phyloP scores from a whole-genome alignment of 352 stramenopile species.

The Pythium phragmitis region DNA sequence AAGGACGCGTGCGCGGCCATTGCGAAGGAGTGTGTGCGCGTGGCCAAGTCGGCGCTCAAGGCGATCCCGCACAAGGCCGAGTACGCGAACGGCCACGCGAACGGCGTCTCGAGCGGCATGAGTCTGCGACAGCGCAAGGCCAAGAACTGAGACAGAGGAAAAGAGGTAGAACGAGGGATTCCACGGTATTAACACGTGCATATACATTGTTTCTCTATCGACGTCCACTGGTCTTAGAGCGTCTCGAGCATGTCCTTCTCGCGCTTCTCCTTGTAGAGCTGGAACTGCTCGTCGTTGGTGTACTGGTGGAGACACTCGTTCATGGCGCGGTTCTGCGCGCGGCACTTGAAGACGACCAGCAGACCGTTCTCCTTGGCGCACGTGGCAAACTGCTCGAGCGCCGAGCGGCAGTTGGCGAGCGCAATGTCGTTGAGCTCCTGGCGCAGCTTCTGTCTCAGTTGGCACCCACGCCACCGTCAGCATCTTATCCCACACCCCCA shows the following conservation, averaged over 20 bases:
- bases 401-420: conserved; percentile 66
- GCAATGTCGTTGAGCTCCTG: conserved; percentile 83
- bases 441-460: conserved; percentile 56
- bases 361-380: conserved; percentile 69
- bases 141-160: conserved; percentile 19
- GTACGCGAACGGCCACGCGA: conserved; percentile 12
- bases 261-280: conserved; percentile 61
- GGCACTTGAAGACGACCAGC: conserved; percentile 75
- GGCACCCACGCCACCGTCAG: neutral
- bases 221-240: conserved; percentile 2
- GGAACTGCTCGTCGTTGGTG: conserved; percentile 75
- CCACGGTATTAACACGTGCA: neutral
- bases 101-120: conserved; percentile 13
- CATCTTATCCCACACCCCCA: neutral
- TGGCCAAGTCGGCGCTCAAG: conserved; percentile 45
- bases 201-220: neutral
- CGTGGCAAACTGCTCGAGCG: conserved; percentile 57
- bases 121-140: conserved; percentile 47
- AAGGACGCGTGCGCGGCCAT: conserved; percentile 56
- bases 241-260: conserved; percentile 44
- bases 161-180: neutral
- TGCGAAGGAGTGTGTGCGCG: conserved; percentile 50
- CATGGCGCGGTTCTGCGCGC: conserved; percentile 68
- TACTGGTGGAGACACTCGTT: conserved; percentile 82
- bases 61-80: conserved; percentile 28